Evolutionary conservation across 306 rosid species (phyloP).

Genomic region (Prunus padus): DNA sequence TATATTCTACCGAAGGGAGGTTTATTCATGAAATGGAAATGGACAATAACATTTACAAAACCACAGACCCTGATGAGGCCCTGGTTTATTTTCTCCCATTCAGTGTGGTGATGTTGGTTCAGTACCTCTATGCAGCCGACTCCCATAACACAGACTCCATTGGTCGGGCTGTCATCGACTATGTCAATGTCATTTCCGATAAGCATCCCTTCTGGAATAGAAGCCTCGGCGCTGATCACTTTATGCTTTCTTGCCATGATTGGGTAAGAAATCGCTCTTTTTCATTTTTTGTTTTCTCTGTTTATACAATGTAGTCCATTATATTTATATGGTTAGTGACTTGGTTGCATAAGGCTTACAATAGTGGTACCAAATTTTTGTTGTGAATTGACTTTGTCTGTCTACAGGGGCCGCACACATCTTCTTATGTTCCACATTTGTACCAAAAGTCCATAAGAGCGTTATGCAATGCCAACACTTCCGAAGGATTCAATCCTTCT

Average conservation of each 20-base stretch:
- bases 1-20: conserved; percentile 47
- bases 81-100: conserved; percentile 44
- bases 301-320: background rate
- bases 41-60: conserved; percentile 23
- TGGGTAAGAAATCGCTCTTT: conserved; percentile 29
- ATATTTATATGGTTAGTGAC: background rate
- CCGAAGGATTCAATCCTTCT: conserved; percentile 45
- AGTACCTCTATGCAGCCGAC: conserved; percentile 34
- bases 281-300: background rate
- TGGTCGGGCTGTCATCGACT: conserved; percentile 31
- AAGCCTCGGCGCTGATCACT: conserved; percentile 48
- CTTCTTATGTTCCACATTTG: conserved; percentile 31
- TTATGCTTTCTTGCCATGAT: conserved; percentile 52
- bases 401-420: conserved; percentile 36
- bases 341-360: background rate
- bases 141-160: conserved; percentile 26
- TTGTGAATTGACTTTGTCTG: background rate
- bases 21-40: conserved; percentile 46
- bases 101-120: conserved; percentile 44
- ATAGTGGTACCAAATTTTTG: background rate
- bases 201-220: conserved; percentile 41
- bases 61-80: conserved; percentile 39
- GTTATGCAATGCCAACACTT: conserved; percentile 46
- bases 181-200: conserved; percentile 35
- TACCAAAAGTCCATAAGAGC: conserved; percentile 44